Evolutionary conservation across 1,139 yeast species (phyloP).

Genomic region (Suhomyces maxii): DNA sequence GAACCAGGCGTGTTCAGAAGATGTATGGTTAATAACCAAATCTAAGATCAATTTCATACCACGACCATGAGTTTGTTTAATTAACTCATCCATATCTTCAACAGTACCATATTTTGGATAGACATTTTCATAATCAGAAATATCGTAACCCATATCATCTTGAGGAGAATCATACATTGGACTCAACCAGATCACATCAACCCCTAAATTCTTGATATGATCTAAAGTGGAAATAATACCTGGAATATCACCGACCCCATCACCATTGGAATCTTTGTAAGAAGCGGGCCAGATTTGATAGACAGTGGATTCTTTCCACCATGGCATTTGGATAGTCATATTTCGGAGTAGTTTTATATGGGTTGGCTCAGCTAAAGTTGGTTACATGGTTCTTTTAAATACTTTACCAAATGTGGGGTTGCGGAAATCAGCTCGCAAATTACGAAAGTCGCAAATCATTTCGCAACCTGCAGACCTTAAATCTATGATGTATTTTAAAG

Average conservation of each 20-base stretch:
- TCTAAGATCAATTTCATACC: slow-evolving; percentile 26
- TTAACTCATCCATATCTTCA: slow-evolving; percentile 23
- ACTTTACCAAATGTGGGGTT: slow-evolving; percentile 3
- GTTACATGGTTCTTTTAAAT: neutral
- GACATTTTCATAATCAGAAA: slow-evolving; percentile 23
- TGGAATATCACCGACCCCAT: slow-evolving; percentile 26
- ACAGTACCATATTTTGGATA: slow-evolving; percentile 25
- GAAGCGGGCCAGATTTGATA: slow-evolving; percentile 31
- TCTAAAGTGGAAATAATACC: slow-evolving; percentile 25
- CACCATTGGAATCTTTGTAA: slow-evolving; percentile 27
- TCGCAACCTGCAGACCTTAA: no score
- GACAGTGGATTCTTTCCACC: slow-evolving; percentile 28
- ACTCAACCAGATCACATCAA: slow-evolving; percentile 25
- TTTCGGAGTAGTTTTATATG: neutral
- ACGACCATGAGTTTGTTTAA: slow-evolving; percentile 20
- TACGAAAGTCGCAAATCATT: slow-evolving; percentile 1
- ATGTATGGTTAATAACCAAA: slow-evolving; percentile 27
- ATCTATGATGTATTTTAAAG: no score
- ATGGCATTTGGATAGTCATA: slow-evolving; percentile 10
- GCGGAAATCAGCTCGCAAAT: slow-evolving; percentile 8
- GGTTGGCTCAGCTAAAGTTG: neutral
- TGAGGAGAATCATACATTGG: slow-evolving; percentile 29
- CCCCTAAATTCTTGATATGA: slow-evolving; percentile 22
- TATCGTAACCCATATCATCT: slow-evolving; percentile 29
- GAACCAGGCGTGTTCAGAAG: slow-evolving; percentile 25